Conservation (phyloP, 2,329 filamentous ascomycete species). For the Dactylonectria macrodidyma region DNA sequence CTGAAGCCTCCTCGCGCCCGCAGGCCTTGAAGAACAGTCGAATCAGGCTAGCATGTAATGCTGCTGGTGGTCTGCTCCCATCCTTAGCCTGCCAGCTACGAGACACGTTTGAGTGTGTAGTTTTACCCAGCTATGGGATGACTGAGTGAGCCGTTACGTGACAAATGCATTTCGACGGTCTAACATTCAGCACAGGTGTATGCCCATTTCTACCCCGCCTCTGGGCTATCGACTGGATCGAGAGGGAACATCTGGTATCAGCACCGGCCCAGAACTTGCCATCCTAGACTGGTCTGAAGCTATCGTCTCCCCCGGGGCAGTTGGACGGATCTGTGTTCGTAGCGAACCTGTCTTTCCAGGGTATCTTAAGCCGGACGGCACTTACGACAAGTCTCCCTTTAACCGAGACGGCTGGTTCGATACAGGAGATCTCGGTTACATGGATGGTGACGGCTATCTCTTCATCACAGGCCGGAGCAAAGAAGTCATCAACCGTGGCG, state of each 20-base stretch:
- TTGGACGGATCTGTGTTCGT: conserved; percentile 66
- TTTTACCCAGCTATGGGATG: conserved; percentile 72
- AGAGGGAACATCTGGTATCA: conserved; percentile 67
- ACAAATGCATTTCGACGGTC: no score
- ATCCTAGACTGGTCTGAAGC: conserved; percentile 62
- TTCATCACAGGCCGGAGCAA: conserved; percentile 70
- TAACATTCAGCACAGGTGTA: conserved; percentile 56
- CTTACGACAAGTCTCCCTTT: conserved; percentile 62
- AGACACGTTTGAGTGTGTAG: conserved; percentile 65
- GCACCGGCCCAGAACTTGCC: conserved; percentile 65
- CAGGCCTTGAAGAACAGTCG: conserved; percentile 58
- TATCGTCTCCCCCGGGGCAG: conserved; percentile 48
- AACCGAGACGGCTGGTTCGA: conserved; percentile 67
- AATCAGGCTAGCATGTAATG: conserved; percentile 69
- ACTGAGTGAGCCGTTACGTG: conserved; percentile 60
- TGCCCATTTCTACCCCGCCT: conserved; percentile 70
- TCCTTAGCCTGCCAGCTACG: conserved; percentile 64
- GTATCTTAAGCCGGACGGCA: conserved; percentile 61
- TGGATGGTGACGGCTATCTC: conserved; percentile 66
- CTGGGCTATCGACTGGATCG: conserved; percentile 66
- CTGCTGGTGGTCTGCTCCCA: conserved; percentile 67
- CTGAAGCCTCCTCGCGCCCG: conserved; percentile 58
- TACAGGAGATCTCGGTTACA: conserved; percentile 68
- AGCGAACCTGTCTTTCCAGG: conserved; percentile 67
- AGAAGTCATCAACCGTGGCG: conserved; percentile 71